Evolutionary conservation across 1,284 basidiomycete genomes (phyloP).

Genomic region (Rhodotorula sp.): DNA sequence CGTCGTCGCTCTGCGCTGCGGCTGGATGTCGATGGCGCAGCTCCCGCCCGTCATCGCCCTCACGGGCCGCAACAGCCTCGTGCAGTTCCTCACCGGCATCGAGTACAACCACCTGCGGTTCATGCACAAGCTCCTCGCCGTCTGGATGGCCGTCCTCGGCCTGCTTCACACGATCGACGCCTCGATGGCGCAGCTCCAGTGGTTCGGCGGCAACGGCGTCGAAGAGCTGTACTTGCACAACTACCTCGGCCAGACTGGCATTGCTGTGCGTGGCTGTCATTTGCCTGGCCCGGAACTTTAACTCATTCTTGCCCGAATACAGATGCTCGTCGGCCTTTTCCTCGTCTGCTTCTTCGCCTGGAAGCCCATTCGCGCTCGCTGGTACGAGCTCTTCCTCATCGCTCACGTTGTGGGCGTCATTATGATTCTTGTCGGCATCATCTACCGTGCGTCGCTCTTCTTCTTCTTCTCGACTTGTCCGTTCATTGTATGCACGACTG

Average conservation of each 20-base stretch:
- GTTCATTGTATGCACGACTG: rapidly evolving
- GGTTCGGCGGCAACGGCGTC: slow-evolving; percentile 27
- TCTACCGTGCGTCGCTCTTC: slow-evolving; percentile 24
- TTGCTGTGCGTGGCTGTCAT: slow-evolving; percentile 15
- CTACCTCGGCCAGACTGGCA: slow-evolving; percentile 34
- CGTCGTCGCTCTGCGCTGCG: slow-evolving; percentile 34
- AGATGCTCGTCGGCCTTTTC: slow-evolving; percentile 34
- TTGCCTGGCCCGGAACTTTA: too few species aligned
- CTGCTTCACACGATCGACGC: slow-evolving; percentile 39
- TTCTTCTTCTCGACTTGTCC: not conserved
- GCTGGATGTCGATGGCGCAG: slow-evolving; percentile 38
- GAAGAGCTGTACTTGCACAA: slow-evolving; percentile 20
- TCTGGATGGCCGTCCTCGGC: slow-evolving; percentile 25
- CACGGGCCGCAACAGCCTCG: slow-evolving; percentile 35
- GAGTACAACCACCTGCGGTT: slow-evolving; percentile 31
- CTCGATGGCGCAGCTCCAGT: slow-evolving; percentile 21
- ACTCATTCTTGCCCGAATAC: not conserved
- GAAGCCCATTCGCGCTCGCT: slow-evolving; percentile 21
- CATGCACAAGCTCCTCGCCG: slow-evolving; percentile 28
- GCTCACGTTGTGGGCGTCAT: slow-evolving; percentile 31
- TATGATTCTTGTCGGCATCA: slow-evolving; percentile 30
- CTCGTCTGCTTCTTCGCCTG: slow-evolving; percentile 27
- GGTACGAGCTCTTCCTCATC: slow-evolving; percentile 39
- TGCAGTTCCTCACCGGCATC: slow-evolving; percentile 37
- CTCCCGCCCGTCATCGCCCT: slow-evolving; percentile 32